Evolutionary conservation across 1,284 basidiomycete species (phyloP).

Genomic region (Moesziomyces sp.): DNA sequence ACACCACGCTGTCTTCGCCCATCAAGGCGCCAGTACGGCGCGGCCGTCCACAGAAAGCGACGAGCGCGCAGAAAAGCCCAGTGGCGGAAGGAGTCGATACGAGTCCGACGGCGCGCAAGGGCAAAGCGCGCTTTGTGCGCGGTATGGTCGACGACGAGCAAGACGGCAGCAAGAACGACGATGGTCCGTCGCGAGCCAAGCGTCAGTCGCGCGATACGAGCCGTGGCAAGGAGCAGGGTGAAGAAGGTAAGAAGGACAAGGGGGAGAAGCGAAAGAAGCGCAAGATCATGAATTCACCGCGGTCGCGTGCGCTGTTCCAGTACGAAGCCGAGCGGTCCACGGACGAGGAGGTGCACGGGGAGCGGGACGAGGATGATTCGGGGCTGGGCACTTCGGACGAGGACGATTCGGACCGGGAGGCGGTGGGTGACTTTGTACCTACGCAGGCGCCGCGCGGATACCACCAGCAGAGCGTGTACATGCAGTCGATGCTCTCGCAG

Average conservation of each 20-base stretch:
- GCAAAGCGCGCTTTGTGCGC: constrained; percentile 5
- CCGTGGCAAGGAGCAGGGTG: background rate
- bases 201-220: background rate
- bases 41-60: constrained; percentile 20
- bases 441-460: constrained; percentile 80
- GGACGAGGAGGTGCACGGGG: constrained; percentile 75
- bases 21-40: constrained; percentile 36
- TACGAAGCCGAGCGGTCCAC: constrained; percentile 79
- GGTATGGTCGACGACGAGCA: constrained; percentile 9
- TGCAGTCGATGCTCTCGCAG: constrained; percentile 62
- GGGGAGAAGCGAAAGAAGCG: constrained; percentile 22
- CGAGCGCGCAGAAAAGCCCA: constrained; percentile 4
- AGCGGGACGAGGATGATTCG: constrained; percentile 71
- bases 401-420: constrained; percentile 75
- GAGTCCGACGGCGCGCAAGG: constrained; percentile 23
- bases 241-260: constrained; percentile 25
- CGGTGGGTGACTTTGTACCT: constrained; percentile 72
- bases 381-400: constrained; percentile 70
- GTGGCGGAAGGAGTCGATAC: constrained; percentile 7
- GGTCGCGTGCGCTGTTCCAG: constrained; percentile 72
- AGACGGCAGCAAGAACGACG: constrained; percentile 1
- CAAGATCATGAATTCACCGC: constrained; percentile 63
- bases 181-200: background rate
- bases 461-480: constrained; percentile 61
- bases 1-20: constrained; percentile 29